Conservation (phyloP, 441 rosid species). For the Erysimum cheiri region DNA sequence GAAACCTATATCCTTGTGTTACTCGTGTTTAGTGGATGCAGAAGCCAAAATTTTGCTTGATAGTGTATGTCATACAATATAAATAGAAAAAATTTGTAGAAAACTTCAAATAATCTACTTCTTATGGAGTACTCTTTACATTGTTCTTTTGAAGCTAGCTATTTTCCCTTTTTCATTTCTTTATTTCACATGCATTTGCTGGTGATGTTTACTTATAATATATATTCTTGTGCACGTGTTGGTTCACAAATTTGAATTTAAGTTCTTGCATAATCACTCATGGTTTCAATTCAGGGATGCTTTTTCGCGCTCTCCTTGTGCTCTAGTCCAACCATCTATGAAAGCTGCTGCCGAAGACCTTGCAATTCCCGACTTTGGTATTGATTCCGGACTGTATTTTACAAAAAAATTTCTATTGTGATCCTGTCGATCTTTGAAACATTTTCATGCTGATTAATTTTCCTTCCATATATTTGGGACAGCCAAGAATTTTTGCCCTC, state of each 20-base stretch:
- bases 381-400: background rate
- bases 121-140: background rate
- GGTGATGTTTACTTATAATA: background rate
- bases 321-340: slow-evolving; percentile 95
- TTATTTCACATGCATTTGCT: slow-evolving; percentile 19
- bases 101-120: slow-evolving; percentile 8
- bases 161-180: slow-evolving; percentile 14
- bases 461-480: slow-evolving; percentile 43
- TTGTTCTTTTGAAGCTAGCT: slow-evolving; percentile 11
- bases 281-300: slow-evolving; percentile 80
- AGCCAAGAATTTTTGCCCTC: slow-evolving; percentile 86
- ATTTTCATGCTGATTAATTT: slow-evolving; percentile 34
- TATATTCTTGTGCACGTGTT: slow-evolving; percentile 9
- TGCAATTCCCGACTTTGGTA: slow-evolving; percentile 91
- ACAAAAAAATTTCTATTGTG: background rate
- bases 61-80: slow-evolving; percentile 19
- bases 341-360: slow-evolving; percentile 53
- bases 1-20: slow-evolving; percentile 9
- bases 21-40: background rate
- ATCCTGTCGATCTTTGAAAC: slow-evolving; percentile 18
- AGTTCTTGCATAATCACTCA: slow-evolving; percentile 25
- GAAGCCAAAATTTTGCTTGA: slow-evolving; percentile 13
- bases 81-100: background rate
- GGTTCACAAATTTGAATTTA: slow-evolving; percentile 17
- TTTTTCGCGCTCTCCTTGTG: slow-evolving; percentile 82